These are phyloP conservation scores for Fonsecaea erecta DNA, from an alignment of 2,329 filamentous ascomycete genomes.

Conservation along the genomic window DNA sequence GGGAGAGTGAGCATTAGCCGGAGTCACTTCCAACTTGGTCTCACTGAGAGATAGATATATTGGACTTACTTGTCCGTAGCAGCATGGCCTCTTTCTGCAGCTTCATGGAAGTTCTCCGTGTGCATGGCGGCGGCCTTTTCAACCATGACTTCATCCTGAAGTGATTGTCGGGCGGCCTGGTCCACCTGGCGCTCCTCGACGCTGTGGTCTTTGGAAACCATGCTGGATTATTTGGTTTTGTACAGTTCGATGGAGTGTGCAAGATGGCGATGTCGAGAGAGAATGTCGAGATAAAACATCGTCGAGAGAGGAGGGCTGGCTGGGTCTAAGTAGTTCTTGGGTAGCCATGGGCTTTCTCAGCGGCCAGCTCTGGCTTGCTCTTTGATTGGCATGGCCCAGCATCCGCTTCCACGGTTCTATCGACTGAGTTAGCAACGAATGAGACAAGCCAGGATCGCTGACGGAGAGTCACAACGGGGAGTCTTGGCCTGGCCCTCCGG, in stretches of 20 bases:
- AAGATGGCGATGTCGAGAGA: neutral
- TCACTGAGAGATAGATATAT: slow-evolving; percentile 7
- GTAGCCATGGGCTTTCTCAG: slow-evolving; percentile 9
- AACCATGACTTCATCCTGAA: slow-evolving; percentile 26
- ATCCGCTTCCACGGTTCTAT: neutral
- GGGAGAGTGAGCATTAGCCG: neutral
- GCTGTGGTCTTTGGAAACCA: slow-evolving; percentile 25
- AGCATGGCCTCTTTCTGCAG: slow-evolving; percentile 44
- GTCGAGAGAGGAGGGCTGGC: neutral
- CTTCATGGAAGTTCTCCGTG: slow-evolving; percentile 7
- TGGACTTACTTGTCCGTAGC: slow-evolving; percentile 53
- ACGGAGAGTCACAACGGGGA: neutral
- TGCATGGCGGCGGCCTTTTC: slow-evolving; percentile 45
- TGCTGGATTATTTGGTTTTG: neutral
- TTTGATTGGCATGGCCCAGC: neutral
- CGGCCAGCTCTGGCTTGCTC: neutral
- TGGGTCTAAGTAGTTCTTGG: slow-evolving; percentile 5
- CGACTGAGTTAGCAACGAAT: neutral
- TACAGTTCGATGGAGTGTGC: neutral
- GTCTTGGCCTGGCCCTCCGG: slow-evolving; percentile 7
- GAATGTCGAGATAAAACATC: neutral
- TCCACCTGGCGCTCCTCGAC: slow-evolving; percentile 25
- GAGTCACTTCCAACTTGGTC: no score
- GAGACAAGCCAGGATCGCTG: neutral
- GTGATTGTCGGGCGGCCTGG: slow-evolving; percentile 17